phyloP scores from a whole-genome alignment of 257 asterid genomes.

The Solanum clarkiae region DNA sequence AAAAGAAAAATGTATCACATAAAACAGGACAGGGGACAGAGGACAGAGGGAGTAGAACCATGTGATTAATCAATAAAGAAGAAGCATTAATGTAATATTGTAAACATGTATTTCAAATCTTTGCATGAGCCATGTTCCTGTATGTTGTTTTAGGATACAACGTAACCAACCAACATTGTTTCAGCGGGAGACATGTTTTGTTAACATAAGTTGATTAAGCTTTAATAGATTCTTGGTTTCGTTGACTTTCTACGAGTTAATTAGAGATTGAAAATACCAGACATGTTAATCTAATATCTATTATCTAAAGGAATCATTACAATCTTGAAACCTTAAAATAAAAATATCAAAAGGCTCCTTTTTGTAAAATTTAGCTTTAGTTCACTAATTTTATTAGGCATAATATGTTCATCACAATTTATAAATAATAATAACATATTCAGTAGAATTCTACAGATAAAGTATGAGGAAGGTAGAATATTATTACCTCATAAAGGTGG shows the following conservation, averaged over 20 bases:
- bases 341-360: too few relatives aligned
- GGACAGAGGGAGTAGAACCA: background rate
- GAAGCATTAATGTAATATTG: background rate
- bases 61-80: background rate
- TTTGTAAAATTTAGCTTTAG: background rate
- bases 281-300: background rate
- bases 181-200: background rate
- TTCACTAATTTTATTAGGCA: too few relatives aligned
- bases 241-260: background rate
- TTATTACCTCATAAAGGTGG: too few relatives aligned
- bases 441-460: conserved; percentile 28
- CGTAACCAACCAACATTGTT: background rate
- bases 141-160: conserved; percentile 13
- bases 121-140: conserved; percentile 19
- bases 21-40: too few relatives aligned
- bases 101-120: background rate
- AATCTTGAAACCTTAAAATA: background rate
- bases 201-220: background rate
- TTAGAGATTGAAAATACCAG: background rate
- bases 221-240: background rate
- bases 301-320: background rate
- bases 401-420: conserved; percentile 36
- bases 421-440: conserved; percentile 16
- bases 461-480: too few relatives aligned
- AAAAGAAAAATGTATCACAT: too few relatives aligned